Base-by-base conservation (phyloP, 305 asterid genomes). In the Plantago rigida region DNA sequence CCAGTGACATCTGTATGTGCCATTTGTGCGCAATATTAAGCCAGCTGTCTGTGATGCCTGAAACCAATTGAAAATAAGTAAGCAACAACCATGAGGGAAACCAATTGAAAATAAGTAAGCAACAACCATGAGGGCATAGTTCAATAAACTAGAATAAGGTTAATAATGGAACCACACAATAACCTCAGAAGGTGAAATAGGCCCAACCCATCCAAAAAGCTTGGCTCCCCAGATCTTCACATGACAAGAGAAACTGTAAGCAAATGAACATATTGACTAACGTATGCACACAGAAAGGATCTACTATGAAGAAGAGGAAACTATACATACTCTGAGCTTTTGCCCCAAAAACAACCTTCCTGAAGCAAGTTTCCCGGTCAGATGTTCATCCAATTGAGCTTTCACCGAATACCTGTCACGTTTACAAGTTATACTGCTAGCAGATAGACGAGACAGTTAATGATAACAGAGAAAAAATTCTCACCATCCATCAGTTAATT, bases 1-100 rank as follows among this genome's bases (percentile, higher is more conserved):
- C 96, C 98, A 92, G 67, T 92, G 93, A 78, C 94, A 89, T 75
- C 95, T 83, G 75, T 88, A 86, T 1, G 91, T 86, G 75, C 98
- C 98, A 65, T 92, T 92, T 17, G 82, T 79, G 77, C 86, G 88
- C 81, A 92, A 71, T 44, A 69, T 66, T 62, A 92, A 75, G 71
- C 79, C 72, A 68, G 82, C 56, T 17, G 79, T 69, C 66, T 68
- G 63, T 51, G 86, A 79, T 60, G 76, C 86, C 99, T 88, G 87
- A 69, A 75, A 75, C 57, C 47, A 62, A 69, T 65, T 10, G 59
- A 56, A 62, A 49, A 26, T 47, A 53, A 41, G 59, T 62, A 53
- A 48, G 63, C 65, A 64, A 63, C 61, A 67, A 24, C n/a, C 54
- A 60, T 66, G 63, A 75, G 12, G 41, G 58, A 17, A 17, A 17